Conservation (phyloP, 768 basidiomycete genomes). For the Hygrocybe punicea region DNA sequence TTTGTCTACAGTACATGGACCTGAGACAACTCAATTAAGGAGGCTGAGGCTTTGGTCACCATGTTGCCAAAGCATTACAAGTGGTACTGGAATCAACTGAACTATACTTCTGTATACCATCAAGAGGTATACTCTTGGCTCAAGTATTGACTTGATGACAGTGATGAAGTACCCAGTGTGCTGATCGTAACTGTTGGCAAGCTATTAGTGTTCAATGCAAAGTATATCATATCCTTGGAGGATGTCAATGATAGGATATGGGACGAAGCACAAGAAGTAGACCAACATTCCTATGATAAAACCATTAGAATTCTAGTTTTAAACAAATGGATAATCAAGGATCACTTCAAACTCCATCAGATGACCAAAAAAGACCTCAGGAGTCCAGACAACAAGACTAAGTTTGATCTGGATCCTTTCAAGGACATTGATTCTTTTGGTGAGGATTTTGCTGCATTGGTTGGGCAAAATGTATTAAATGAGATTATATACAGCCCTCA, state of each 20-base stretch:
- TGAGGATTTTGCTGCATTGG: not conserved
- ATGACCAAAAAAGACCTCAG: not conserved
- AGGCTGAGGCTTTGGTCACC: no score
- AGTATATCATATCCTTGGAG: not conserved
- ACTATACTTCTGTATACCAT: not conserved
- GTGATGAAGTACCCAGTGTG: not conserved
- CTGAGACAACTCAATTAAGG: no score
- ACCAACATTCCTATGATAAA: not conserved
- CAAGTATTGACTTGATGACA: not conserved
- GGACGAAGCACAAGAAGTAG: not conserved
- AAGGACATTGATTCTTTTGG: not conserved
- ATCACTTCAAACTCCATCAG: not conserved
- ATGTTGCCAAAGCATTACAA: not conserved
- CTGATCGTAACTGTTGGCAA: no score
- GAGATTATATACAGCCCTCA: not conserved
- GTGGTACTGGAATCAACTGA: not conserved
- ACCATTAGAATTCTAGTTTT: not conserved
- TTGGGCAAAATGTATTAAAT: not conserved
- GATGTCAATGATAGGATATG: not conserved
- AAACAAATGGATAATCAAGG: not conserved
- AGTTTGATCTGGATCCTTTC: not conserved
- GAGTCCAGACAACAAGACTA: not conserved
- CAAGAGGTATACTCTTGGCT: not conserved
- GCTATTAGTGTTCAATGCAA: not conserved
- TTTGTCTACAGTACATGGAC: no score